A percentile compares a stretch with the other conserved stretches of the same genome.
These are phyloP conservation scores for Leptomonas pyrrhocoris DNA, from an alignment of 208 protist genomes.

Conservation along the genomic window DNA sequence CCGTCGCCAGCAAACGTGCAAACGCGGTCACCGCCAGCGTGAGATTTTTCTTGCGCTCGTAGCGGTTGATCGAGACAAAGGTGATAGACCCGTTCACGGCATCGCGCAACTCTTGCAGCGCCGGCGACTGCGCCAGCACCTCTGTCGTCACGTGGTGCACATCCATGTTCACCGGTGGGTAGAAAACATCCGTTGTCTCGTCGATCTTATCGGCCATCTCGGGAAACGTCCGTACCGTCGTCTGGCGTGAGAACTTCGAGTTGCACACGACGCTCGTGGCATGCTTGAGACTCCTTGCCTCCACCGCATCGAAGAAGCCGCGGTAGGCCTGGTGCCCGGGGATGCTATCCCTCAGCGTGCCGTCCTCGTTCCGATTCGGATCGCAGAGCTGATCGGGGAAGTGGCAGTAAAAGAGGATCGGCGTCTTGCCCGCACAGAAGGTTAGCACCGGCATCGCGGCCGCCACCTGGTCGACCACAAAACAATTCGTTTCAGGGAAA, in stretches of 20 bases:
- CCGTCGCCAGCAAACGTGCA: constrained; percentile 37
- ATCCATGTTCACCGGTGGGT: constrained; percentile 64
- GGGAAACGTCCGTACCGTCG: constrained; percentile 66
- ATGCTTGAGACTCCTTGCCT: constrained; percentile 48
- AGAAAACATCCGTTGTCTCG: constrained; percentile 63
- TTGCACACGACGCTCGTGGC: constrained; percentile 82
- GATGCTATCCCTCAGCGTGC: constrained; percentile 26
- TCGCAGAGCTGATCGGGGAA: constrained; percentile 97
- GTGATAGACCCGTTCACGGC: constrained; percentile 34
- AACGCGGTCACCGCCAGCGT: constrained; percentile 90
- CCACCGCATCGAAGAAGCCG: constrained; percentile 89
- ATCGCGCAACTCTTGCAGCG: constrained; percentile 23
- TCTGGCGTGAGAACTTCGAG: constrained; percentile 69
- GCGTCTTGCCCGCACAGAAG: constrained; percentile 46
- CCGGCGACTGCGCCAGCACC: constrained; percentile 3
- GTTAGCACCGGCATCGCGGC: constrained; percentile 85
- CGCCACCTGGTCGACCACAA: constrained; percentile 95
- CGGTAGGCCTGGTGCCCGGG: constrained; percentile 81
- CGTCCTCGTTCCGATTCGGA: constrained; percentile 58
- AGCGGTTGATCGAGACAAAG: constrained; percentile 98
- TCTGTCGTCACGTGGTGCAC: constrained; percentile 9
- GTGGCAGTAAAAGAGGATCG: constrained; percentile 98
- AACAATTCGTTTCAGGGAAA: constrained; percentile 63
- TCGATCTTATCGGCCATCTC: constrained; percentile 39
- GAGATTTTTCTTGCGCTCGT: constrained; percentile 98